phyloP scores from a whole-genome alignment of 805 yeast genomes.

The Metschnikowia drakensbergensis region DNA sequence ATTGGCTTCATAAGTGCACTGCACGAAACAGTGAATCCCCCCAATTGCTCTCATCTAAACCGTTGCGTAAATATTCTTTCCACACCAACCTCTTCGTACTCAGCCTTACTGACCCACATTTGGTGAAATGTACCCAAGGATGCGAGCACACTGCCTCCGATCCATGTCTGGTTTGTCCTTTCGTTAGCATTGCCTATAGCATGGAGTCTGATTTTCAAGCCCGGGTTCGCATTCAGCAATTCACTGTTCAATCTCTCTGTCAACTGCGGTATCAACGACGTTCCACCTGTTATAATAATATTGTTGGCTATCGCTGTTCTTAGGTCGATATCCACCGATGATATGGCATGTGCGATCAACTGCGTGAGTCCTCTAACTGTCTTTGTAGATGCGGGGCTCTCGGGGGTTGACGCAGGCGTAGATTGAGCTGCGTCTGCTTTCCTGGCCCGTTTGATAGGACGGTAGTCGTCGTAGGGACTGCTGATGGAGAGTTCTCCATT shows the following conservation, averaged over 20 bases:
- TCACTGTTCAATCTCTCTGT: slow-evolving; percentile 74
- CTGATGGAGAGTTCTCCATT: slow-evolving; percentile 52
- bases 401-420: slow-evolving; percentile 23
- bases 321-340: slow-evolving; percentile 71
- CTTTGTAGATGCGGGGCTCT: slow-evolving; percentile 13
- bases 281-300: slow-evolving; percentile 81
- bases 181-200: slow-evolving; percentile 77
- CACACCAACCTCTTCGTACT: slow-evolving; percentile 84
- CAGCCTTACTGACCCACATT: slow-evolving; percentile 85
- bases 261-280: slow-evolving; percentile 75
- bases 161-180: slow-evolving; percentile 80
- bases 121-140: slow-evolving; percentile 94
- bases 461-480: slow-evolving; percentile 56
- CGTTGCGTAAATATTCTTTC: slow-evolving; percentile 76
- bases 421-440: slow-evolving; percentile 38
- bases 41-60: slow-evolving; percentile 52
- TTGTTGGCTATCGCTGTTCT: slow-evolving; percentile 86
- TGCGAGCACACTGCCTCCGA: slow-evolving; percentile 86
- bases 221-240: slow-evolving; percentile 67
- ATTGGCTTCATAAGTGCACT: no score
- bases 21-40: no score
- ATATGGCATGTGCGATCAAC: slow-evolving; percentile 52
- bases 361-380: slow-evolving; percentile 51
- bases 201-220: slow-evolving; percentile 77
- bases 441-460: slow-evolving; percentile 63